Evolutionary conservation across 208 protist genomes (phyloP).

Genomic region (Strigomonas galati): DNA sequence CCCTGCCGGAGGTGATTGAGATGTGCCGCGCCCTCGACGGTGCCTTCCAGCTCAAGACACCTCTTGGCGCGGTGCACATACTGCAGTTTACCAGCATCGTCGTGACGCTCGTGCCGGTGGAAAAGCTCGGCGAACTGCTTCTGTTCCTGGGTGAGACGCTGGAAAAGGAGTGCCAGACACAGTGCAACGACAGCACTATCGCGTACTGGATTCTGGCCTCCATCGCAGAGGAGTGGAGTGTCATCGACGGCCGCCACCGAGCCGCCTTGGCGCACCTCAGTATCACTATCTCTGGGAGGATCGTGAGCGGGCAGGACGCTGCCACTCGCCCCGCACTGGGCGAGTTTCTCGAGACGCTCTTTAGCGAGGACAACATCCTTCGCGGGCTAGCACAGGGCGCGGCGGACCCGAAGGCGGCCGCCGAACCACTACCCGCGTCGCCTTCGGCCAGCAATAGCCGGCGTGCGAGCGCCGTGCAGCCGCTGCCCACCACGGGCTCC

Average conservation of each 20-base stretch:
- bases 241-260: neutral
- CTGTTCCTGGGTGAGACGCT: slow-evolving; percentile 18
- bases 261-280: neutral
- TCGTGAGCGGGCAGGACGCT: no score
- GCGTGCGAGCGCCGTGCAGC: no score
- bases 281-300: no score
- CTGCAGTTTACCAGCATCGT: slow-evolving; percentile 39
- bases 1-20: slow-evolving; percentile 44
- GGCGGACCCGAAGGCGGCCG: slow-evolving; percentile 10
- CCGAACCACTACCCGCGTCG: neutral
- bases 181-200: neutral
- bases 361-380: neutral
- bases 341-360: neutral
- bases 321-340: neutral
- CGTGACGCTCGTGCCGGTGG: slow-evolving; percentile 33
- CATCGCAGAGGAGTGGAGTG: neutral
- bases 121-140: slow-evolving; percentile 30
- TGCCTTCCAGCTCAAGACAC: slow-evolving; percentile 24
- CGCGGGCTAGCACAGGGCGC: neutral
- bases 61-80: slow-evolving; percentile 31
- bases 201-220: neutral
- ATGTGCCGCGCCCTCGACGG: slow-evolving; percentile 44
- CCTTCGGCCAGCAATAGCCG: no score
- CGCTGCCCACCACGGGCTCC: no score
- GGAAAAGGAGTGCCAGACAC: neutral